Percentiles rank a stretch among this genome's conserved stretches.
Conservation (phyloP, 164 flowering plant genomes). For the Euptelea pleiosperma region DNA sequence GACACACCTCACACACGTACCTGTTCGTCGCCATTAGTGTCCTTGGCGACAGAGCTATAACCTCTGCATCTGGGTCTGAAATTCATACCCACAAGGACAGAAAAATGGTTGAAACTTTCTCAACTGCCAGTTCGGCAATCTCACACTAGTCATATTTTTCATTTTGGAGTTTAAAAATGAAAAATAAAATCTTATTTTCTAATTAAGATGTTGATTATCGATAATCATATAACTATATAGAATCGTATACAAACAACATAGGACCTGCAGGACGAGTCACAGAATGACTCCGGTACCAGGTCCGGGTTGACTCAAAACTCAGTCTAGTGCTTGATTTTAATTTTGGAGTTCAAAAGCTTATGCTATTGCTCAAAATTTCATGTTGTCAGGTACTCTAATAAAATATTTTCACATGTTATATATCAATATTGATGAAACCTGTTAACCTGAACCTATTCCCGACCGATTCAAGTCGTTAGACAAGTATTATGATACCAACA, state of each 20-base stretch:
- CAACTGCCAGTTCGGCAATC: too few relatives aligned
- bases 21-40: slow-evolving; percentile 69
- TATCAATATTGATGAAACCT: too few relatives aligned
- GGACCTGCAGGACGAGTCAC: too few relatives aligned
- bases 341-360: too few relatives aligned
- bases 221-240: neutral
- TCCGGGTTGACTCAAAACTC: too few relatives aligned
- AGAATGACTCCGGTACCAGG: too few relatives aligned
- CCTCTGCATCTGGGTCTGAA: slow-evolving; percentile 69
- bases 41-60: slow-evolving; percentile 61
- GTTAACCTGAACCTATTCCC: too few relatives aligned
- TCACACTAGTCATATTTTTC: neutral
- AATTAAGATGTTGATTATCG: neutral
- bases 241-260: neutral
- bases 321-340: neutral
- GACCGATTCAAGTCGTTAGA: too few relatives aligned
- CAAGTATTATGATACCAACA: too few relatives aligned
- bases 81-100: neutral
- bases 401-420: too few relatives aligned
- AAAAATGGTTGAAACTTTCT: neutral
- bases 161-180: neutral
- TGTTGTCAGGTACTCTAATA: too few relatives aligned
- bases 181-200: neutral
- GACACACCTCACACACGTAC: slow-evolving; percentile 64
- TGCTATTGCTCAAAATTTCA: too few relatives aligned